A percentile compares a stretch with the other conserved stretches of the same genome.
These are phyloP conservation scores for Sporothrix mexicana DNA, from an alignment of 2,329 filamentous ascomycete genomes.

Conservation along the genomic window DNA sequence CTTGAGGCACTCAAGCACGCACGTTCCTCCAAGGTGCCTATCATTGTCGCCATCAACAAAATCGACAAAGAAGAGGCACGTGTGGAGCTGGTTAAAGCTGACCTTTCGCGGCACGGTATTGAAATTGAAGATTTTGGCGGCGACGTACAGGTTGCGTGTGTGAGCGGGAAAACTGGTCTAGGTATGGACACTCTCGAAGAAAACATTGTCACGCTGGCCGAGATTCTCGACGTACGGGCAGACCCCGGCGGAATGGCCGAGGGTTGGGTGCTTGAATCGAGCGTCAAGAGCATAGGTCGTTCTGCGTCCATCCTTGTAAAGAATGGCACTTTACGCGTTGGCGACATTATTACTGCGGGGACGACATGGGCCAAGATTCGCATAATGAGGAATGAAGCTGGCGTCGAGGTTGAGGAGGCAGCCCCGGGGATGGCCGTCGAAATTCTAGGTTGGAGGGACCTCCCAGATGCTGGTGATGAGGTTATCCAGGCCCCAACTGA, in stretches of 20 bases:
- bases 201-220: constrained; percentile 81
- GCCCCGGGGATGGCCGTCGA: constrained; percentile 89
- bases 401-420: constrained; percentile 72
- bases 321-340: constrained; percentile 79
- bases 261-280: constrained; percentile 92
- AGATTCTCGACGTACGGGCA: constrained; percentile 88
- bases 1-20: constrained; percentile 96
- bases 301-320: constrained; percentile 89
- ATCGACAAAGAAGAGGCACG: constrained; percentile 86
- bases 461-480: constrained; percentile 82
- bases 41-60: constrained; percentile 98
- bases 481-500: constrained; percentile 84
- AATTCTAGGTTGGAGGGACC: constrained; percentile 89
- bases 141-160: constrained; percentile 87
- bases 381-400: constrained; percentile 82
- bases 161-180: constrained; percentile 91
- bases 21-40: constrained; percentile 82
- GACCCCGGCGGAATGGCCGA: constrained; percentile 78
- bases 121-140: constrained; percentile 95
- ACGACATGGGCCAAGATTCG: constrained; percentile 88
- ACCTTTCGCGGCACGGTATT: constrained; percentile 81
- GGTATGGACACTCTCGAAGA: constrained; percentile 94
- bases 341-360: constrained; percentile 86
- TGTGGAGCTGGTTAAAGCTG: constrained; percentile 82
- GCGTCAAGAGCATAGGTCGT: constrained; percentile 82